Evolutionary conservation across 306 rosid genomes (phyloP).

Genomic region (Echinosophora koreensis): DNA sequence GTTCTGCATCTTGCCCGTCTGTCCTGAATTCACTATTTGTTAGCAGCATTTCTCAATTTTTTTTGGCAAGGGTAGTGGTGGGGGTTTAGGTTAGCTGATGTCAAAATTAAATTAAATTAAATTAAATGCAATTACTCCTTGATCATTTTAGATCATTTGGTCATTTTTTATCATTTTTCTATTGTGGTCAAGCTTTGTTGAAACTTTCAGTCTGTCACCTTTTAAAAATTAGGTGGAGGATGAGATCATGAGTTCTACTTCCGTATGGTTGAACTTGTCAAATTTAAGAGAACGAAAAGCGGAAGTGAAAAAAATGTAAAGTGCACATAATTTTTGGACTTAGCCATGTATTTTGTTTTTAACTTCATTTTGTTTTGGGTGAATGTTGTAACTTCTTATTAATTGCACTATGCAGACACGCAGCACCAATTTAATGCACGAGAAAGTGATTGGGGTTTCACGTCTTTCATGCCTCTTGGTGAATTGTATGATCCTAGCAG

Average conservation of each 20-base stretch:
- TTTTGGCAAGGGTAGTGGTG: neutral
- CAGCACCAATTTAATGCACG: slow-evolving; percentile 91
- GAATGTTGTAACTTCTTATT: slow-evolving; percentile 44
- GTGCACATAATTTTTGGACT: slow-evolving; percentile 29
- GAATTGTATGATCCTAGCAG: slow-evolving; percentile 83
- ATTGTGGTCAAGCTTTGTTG: neutral
- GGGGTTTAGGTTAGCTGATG: slow-evolving; percentile 3
- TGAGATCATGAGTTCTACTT: slow-evolving; percentile 13
- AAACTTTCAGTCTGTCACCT: neutral
- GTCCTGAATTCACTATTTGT: slow-evolving; percentile 23
- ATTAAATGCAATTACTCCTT: neutral
- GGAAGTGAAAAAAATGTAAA: slow-evolving; percentile 1
- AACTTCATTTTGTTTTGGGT: no score
- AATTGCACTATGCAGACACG: slow-evolving; percentile 68
- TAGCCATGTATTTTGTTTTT: neutral
- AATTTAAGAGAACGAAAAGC: neutral
- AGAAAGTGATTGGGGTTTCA: slow-evolving; percentile 98
- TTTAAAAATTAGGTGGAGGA: slow-evolving; percentile 24
- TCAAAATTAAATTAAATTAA: neutral
- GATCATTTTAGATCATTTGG: no score
- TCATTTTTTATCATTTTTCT: neutral
- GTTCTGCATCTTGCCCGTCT: slow-evolving; percentile 21
- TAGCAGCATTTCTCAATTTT: neutral
- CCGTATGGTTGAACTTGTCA: slow-evolving; percentile 13
- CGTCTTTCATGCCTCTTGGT: slow-evolving; percentile 90